Evolutionary conservation across 768 basidiomycete genomes (phyloP), one percentile per base, ranked within the genome.

Genomic region (Postia placenta): DNA sequence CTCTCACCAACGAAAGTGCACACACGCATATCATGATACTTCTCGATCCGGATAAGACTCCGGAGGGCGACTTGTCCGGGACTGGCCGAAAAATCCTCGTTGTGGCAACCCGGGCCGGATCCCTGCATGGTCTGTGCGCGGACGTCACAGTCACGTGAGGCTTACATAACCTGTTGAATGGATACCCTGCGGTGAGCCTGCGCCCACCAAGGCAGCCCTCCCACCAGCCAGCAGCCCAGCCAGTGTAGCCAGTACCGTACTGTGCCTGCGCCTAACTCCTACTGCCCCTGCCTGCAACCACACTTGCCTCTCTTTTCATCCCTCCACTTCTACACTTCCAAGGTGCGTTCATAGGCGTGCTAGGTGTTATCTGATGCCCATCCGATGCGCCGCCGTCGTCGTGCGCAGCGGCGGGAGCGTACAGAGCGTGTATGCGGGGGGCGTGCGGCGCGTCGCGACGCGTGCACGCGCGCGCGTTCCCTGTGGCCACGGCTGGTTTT

Each of bases 41-140:
- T n/a, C n/a, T n/a, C n/a, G n/a, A n/a, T n/a, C n/a, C n/a, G n/a
- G n/a, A n/a, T n/a, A n/a, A n/a, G n/a, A n/a, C n/a, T n/a, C n/a
- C n/a, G n/a, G n/a, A n/a, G n/a, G n/a, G n/a, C n/a, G n/a, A n/a
- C n/a, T n/a, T n/a, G n/a, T n/a, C n/a, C n/a, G n/a, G n/a, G n/a
- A n/a, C n/a, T n/a, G n/a, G n/a, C n/a, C n/a, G n/a, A n/a, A n/a
- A n/a, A n/a, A n/a, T n/a, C n/a, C n/a, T n/a, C n/a, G n/a, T n/a
- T n/a, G n/a, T n/a, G n/a, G n/a, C n/a, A n/a, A n/a, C n/a, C n/a
- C n/a, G n/a, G n/a, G n/a, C n/a, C n/a, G n/a, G n/a, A n/a, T n/a
- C n/a, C n/a, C n/a, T n/a, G n/a, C n/a, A 33, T 57, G 56, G 56
- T 57, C 56, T 52, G 56, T 57, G 56, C 56, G 56, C 35, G 42